Evolutionary conservation across 1,284 basidiomycete genomes (phyloP).

Genomic region (Puccinia coronata): DNA sequence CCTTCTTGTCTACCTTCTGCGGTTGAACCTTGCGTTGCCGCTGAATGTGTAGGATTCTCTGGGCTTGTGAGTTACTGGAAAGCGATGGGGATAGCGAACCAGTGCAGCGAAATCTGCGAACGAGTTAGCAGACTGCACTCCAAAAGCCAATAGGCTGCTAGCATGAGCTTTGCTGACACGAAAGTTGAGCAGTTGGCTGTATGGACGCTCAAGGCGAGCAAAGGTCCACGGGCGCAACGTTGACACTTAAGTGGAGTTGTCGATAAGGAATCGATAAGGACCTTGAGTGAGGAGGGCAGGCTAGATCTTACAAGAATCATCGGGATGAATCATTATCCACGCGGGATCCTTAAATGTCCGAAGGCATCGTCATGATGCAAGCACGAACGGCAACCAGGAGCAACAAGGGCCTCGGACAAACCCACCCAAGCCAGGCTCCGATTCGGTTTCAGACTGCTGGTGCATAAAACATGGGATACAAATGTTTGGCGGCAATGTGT

Average conservation of each 20-base stretch:
- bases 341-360: slow-evolving; percentile 14
- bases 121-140: too few relatives aligned
- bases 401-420: slow-evolving; percentile 22
- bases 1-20: background rate
- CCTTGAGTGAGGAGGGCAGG: background rate
- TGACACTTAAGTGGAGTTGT: background rate
- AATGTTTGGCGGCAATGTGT: too few relatives aligned
- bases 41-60: background rate
- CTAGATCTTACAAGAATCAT: slow-evolving; percentile 8
- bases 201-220: too few relatives aligned
- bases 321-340: background rate
- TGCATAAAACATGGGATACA: background rate
- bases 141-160: too few relatives aligned
- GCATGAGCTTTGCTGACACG: background rate
- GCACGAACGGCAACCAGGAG: slow-evolving; percentile 8
- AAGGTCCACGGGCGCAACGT: background rate
- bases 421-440: background rate
- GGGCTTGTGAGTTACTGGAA: background rate
- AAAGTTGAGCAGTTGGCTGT: background rate
- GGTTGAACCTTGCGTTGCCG: background rate
- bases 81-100: too few relatives aligned
- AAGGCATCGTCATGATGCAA: slow-evolving; percentile 2
- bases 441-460: background rate
- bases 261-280: background rate
- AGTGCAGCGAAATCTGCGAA: too few relatives aligned